Percentiles rank a stretch among this genome's conserved stretches.
Evolutionary conservation across 2,329 filamentous ascomycete genomes (phyloP).

Genomic region (Exserohilum turcica): DNA sequence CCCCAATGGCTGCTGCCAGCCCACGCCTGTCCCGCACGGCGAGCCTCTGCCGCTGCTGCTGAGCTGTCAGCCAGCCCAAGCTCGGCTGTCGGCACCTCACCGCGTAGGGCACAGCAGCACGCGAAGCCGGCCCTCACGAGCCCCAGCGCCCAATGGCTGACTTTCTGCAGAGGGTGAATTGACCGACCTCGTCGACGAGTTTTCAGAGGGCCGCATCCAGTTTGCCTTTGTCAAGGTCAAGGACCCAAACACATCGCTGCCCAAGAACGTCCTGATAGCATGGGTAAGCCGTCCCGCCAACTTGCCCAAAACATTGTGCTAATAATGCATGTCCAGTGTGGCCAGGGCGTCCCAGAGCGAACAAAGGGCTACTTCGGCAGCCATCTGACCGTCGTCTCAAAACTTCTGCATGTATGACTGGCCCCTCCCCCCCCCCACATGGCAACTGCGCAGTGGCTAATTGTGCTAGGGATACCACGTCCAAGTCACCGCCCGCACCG

Average conservation of each 20-base stretch:
- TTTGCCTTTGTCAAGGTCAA: slow-evolving; percentile 97
- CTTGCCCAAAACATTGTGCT: slow-evolving; percentile 11
- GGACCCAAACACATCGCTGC: slow-evolving; percentile 86
- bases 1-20: slow-evolving; percentile 8
- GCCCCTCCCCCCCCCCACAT: not conserved
- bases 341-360: slow-evolving; percentile 94
- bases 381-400: slow-evolving; percentile 85
- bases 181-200: slow-evolving; percentile 87
- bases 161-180: slow-evolving; percentile 78
- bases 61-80: slow-evolving; percentile 22
- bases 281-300: slow-evolving; percentile 62
- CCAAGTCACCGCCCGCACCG: slow-evolving; percentile 92
- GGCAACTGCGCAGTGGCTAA: slow-evolving; percentile 31
- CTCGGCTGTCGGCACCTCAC: slow-evolving; percentile 13
- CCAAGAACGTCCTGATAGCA: slow-evolving; percentile 90
- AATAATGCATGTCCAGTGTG: slow-evolving; percentile 63
- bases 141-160: slow-evolving; percentile 32
- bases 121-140: too few species aligned
- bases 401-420: slow-evolving; percentile 76
- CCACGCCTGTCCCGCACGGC: not conserved
- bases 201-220: slow-evolving; percentile 94
- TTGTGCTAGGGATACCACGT: slow-evolving; percentile 80
- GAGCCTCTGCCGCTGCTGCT: slow-evolving; percentile 4
- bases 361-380: slow-evolving; percentile 99
- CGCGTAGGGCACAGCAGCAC: not conserved